These are phyloP conservation scores for Nakaseomyces kungkrabaensis DNA, from an alignment of 1,139 yeast species.

Conservation along the genomic window DNA sequence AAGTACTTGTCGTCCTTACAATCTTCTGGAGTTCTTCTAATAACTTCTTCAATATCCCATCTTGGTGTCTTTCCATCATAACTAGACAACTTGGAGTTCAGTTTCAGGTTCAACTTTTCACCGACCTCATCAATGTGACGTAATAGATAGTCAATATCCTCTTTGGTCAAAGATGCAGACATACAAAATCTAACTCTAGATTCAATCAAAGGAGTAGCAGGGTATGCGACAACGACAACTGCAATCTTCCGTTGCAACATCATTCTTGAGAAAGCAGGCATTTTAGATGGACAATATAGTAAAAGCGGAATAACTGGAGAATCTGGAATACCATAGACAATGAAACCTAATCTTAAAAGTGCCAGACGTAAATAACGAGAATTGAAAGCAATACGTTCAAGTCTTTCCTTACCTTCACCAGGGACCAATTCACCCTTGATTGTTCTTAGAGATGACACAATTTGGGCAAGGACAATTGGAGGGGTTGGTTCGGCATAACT, in stretches of 20 bases:
- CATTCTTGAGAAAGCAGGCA: slow-evolving; percentile 85
- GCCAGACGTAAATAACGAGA: slow-evolving; percentile 89
- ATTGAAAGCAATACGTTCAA: slow-evolving; percentile 89
- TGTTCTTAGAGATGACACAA: slow-evolving; percentile 66
- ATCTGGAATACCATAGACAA: slow-evolving; percentile 90
- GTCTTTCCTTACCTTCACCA: slow-evolving; percentile 86
- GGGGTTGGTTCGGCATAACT: slow-evolving; percentile 77
- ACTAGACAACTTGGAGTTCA: slow-evolving; percentile 69
- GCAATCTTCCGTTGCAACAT: slow-evolving; percentile 76
- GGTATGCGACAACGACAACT: slow-evolving; percentile 93
- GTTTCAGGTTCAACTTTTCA: slow-evolving; percentile 62
- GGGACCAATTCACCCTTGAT: slow-evolving; percentile 78
- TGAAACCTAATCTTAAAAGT: slow-evolving; percentile 82
- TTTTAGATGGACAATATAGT: slow-evolving; percentile 80
- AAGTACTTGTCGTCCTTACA: slow-evolving; percentile 41
- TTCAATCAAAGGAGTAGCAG: slow-evolving; percentile 88
- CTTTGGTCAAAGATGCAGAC: slow-evolving; percentile 84
- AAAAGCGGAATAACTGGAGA: slow-evolving; percentile 91
- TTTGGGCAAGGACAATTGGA: slow-evolving; percentile 87
- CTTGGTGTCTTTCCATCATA: slow-evolving; percentile 59
- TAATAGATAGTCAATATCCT: slow-evolving; percentile 77
- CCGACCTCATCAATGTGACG: slow-evolving; percentile 72
- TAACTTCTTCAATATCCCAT: slow-evolving; percentile 68
- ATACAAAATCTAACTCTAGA: slow-evolving; percentile 91
- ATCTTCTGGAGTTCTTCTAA: slow-evolving; percentile 64